These are phyloP conservation scores for Coprinopsis marcescibilis DNA, from an alignment of 768 basidiomycete species.

Conservation along the genomic window DNA sequence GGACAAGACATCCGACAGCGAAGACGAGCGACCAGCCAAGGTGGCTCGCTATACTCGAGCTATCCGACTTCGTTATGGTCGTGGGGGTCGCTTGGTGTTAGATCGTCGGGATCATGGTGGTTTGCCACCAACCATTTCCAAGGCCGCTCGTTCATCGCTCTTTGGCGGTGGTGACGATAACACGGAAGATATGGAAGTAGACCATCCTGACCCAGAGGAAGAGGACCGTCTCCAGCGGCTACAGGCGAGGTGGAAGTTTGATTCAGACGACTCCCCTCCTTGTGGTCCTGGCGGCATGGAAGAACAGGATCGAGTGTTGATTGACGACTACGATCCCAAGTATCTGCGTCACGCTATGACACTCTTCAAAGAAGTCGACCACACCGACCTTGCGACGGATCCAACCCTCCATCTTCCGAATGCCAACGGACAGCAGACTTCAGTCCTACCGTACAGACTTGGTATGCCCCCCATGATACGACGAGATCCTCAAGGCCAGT, in stretches of 20 bases:
- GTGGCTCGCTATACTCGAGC: constrained; percentile 26
- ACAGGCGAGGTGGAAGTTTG: constrained; percentile 63
- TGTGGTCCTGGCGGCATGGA: constrained; percentile 55
- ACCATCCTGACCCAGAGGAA: constrained; percentile 34
- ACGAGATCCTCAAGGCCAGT: constrained; percentile 26
- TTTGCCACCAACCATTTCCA: constrained; percentile 19
- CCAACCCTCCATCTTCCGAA: constrained; percentile 37
- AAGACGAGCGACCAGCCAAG: constrained; percentile 20
- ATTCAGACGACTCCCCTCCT: constrained; percentile 55
- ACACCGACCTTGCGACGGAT: constrained; percentile 45
- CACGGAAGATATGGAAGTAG: constrained; percentile 27
- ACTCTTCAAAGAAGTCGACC: constrained; percentile 51
- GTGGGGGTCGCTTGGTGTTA: constrained; percentile 72
- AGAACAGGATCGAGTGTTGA: constrained; percentile 60
- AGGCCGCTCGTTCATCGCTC: constrained; percentile 22
- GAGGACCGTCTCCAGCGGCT: constrained; percentile 28
- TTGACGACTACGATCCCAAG: constrained; percentile 65
- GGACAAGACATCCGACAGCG: constrained; percentile 21
- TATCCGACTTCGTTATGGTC: constrained; percentile 72
- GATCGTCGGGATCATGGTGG: constrained; percentile 54
- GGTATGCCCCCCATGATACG: constrained; percentile 32
- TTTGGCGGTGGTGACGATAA: constrained; percentile 19
- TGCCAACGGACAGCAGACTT: constrained; percentile 45
- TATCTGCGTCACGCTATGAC: constrained; percentile 52
- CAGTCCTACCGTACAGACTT: constrained; percentile 45